These are phyloP conservation scores for Phytophthora constricta DNA, from an alignment of 352 stramenopile genomes.

Conservation along the genomic window DNA sequence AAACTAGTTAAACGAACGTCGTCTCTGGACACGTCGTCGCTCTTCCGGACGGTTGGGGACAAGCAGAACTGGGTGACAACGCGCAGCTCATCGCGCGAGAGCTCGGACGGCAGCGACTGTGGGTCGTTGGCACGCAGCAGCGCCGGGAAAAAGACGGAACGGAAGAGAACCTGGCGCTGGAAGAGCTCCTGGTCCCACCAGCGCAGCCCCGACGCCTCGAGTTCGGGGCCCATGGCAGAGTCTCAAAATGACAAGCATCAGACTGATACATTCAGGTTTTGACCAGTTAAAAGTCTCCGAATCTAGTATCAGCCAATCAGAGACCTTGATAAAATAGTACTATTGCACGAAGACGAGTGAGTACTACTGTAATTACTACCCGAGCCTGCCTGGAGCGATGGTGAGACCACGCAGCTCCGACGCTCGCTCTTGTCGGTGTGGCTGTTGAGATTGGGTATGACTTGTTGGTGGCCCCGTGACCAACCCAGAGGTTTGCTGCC, in stretches of 20 bases:
- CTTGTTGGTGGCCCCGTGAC: slow-evolving; percentile 6
- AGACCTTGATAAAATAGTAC: no score
- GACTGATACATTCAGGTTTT: no score
- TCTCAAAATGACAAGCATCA: not conserved
- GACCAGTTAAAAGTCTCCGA: no score
- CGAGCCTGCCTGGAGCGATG: slow-evolving; percentile 20
- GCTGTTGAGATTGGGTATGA: slow-evolving; percentile 14
- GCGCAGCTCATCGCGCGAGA: slow-evolving; percentile 67
- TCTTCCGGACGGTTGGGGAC: slow-evolving; percentile 45
- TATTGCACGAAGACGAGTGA: no score
- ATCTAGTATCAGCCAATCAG: not conserved
- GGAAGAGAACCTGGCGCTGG: slow-evolving; percentile 43
- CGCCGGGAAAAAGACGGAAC: slow-evolving; percentile 56
- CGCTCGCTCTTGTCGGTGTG: slow-evolving; percentile 19
- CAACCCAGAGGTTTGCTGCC: slow-evolving; percentile 20
- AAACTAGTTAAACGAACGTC: slow-evolving; percentile 41
- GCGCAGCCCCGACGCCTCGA: slow-evolving; percentile 20
- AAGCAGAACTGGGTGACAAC: slow-evolving; percentile 65
- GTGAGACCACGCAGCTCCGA: slow-evolving; percentile 17
- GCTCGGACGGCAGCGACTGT: slow-evolving; percentile 36
- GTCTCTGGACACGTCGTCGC: slow-evolving; percentile 49
- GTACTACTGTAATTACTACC: slow-evolving; percentile 10
- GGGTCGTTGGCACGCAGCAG: slow-evolving; percentile 50
- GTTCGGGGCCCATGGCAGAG: slow-evolving; percentile 14
- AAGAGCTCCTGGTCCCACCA: slow-evolving; percentile 50